Conservation (phyloP, 2,329 filamentous ascomycete species). For the Colletotrichum acutatum region DNA sequence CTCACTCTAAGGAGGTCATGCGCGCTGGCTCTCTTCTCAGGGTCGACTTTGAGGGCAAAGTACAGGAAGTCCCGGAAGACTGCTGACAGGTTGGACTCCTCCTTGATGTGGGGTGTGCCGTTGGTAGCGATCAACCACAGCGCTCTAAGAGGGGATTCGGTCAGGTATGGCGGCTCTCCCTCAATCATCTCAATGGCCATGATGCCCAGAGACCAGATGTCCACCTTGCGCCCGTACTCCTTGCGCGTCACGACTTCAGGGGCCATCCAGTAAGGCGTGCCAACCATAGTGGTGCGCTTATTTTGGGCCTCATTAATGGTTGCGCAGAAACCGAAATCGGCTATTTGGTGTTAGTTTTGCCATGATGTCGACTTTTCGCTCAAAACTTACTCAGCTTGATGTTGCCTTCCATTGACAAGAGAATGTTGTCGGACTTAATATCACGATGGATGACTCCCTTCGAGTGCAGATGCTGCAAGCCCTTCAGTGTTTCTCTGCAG, state of each 20-base stretch:
- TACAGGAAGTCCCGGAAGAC: slow-evolving; percentile 93
- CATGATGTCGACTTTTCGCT: neutral
- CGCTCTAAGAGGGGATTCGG: slow-evolving; percentile 91
- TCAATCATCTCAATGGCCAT: slow-evolving; percentile 99
- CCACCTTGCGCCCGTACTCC: slow-evolving; percentile 97
- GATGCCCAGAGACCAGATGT: slow-evolving; percentile 98
- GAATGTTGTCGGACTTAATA: slow-evolving; percentile 98
- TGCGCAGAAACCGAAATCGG: slow-evolving; percentile 98
- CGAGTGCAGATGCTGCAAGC: slow-evolving; percentile 93
- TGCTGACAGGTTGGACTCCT: slow-evolving; percentile 82
- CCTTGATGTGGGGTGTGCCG: slow-evolving; percentile 94
- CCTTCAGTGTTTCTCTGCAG: slow-evolving; percentile 91
- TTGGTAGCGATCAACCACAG: slow-evolving; percentile 97
- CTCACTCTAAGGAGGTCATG: slow-evolving; percentile 92
- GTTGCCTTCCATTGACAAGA: slow-evolving; percentile 91
- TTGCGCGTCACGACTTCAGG: slow-evolving; percentile 97
- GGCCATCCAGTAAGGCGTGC: slow-evolving; percentile 99
- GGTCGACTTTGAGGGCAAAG: slow-evolving; percentile 95
- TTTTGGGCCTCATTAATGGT: slow-evolving; percentile 98
- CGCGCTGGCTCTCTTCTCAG: slow-evolving; percentile 94
- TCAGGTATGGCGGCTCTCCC: slow-evolving; percentile 96
- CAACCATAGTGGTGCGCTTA: slow-evolving; percentile 99
- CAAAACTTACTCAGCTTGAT: slow-evolving; percentile 89
- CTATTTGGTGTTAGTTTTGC: slow-evolving; percentile 59
- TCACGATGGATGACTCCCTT: slow-evolving; percentile 98